Percentiles rank a stretch among this genome's conserved stretches.
phyloP scores from a whole-genome alignment of 768 basidiomycete genomes.

The Imleria badia region DNA sequence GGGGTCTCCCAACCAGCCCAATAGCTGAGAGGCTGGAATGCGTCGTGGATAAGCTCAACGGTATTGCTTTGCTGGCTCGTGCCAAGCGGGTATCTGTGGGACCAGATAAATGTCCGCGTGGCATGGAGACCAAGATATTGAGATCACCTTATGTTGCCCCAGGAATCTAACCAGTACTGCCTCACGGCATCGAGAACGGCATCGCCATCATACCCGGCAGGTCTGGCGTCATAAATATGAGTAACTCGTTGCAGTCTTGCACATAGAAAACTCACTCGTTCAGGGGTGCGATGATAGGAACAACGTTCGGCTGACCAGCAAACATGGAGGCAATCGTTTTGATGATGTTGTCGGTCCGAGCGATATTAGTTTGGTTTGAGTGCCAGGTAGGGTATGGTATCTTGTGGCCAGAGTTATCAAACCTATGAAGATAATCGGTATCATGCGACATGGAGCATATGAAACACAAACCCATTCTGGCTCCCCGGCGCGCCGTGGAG shows the following conservation, averaged over 20 bases:
- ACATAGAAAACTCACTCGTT: slow-evolving; percentile 58
- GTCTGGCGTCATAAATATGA: slow-evolving; percentile 41
- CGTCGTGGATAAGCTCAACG: slow-evolving; percentile 71
- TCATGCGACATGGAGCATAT: neutral
- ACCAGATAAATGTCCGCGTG: neutral
- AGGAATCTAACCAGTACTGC: slow-evolving; percentile 76
- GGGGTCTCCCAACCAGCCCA: slow-evolving; percentile 63
- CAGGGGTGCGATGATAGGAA: slow-evolving; percentile 69
- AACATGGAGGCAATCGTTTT: slow-evolving; percentile 61
- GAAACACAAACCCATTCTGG: slow-evolving; percentile 65
- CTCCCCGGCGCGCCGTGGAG: slow-evolving; percentile 80
- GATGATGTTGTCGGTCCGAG: slow-evolving; percentile 66
- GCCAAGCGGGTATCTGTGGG: slow-evolving; percentile 41
- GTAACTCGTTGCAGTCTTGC: neutral
- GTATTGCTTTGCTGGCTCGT: slow-evolving; percentile 51
- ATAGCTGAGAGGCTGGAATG: slow-evolving; percentile 71
- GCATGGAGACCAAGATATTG: neutral
- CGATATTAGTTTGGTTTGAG: slow-evolving; percentile 58
- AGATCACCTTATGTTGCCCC: slow-evolving; percentile 63
- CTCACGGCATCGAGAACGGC: slow-evolving; percentile 48
- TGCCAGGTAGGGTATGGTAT: slow-evolving; percentile 68
- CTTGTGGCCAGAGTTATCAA: slow-evolving; percentile 78
- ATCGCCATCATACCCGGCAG: slow-evolving; percentile 64
- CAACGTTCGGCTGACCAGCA: slow-evolving; percentile 49
- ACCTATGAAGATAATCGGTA: slow-evolving; percentile 41